A percentile compares a stretch with the other conserved stretches of the same genome.
These are phyloP conservation scores for Hygrophoropsis aurantiaca DNA, from an alignment of 768 basidiomycete species.

Conservation along the genomic window DNA sequence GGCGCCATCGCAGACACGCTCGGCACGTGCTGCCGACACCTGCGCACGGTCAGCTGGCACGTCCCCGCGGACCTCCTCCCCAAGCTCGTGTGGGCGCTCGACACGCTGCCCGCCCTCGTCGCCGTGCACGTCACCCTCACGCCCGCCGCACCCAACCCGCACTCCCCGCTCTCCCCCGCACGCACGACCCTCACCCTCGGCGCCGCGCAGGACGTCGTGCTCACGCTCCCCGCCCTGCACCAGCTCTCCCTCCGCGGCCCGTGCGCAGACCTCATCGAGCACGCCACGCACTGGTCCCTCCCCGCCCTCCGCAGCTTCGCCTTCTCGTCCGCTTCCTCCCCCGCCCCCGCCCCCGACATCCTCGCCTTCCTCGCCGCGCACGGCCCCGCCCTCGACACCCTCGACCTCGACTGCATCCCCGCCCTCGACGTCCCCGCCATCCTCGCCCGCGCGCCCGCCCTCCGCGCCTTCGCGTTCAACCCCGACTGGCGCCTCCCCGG, in stretches of 20 bases:
- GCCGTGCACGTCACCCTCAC: slow-evolving; percentile 58
- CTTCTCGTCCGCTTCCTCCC: slow-evolving; percentile 43
- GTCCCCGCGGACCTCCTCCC: slow-evolving; percentile 54
- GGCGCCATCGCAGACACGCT: slow-evolving; percentile 66
- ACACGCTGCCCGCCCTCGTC: slow-evolving; percentile 56
- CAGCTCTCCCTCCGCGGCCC: slow-evolving; percentile 65
- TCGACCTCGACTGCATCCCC: slow-evolving; percentile 64
- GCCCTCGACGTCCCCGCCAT: slow-evolving; percentile 56
- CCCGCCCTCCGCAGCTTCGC: slow-evolving; percentile 59
- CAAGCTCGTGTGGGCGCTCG: slow-evolving; percentile 73
- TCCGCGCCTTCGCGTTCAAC: slow-evolving; percentile 69
- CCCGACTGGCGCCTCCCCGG: slow-evolving; percentile 56
- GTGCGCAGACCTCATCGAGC: slow-evolving; percentile 65
- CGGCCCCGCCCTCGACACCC: slow-evolving; percentile 55
- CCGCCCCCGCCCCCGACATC: slow-evolving; percentile 55
- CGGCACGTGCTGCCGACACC: slow-evolving; percentile 45
- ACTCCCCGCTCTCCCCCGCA: background rate
- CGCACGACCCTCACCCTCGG: slow-evolving; percentile 46
- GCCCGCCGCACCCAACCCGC: slow-evolving; percentile 12
- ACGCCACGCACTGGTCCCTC: slow-evolving; percentile 64
- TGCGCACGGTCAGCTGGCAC: slow-evolving; percentile 64
- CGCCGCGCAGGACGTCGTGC: slow-evolving; percentile 54
- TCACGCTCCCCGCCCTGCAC: slow-evolving; percentile 54
- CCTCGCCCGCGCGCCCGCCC: slow-evolving; percentile 62
- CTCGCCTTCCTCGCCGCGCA: slow-evolving; percentile 58